Percentiles rank a stretch among this genome's conserved stretches.
These are phyloP conservation scores for Lactarius hengduanensis DNA, from an alignment of 768 basidiomycete species.

Conservation along the genomic window DNA sequence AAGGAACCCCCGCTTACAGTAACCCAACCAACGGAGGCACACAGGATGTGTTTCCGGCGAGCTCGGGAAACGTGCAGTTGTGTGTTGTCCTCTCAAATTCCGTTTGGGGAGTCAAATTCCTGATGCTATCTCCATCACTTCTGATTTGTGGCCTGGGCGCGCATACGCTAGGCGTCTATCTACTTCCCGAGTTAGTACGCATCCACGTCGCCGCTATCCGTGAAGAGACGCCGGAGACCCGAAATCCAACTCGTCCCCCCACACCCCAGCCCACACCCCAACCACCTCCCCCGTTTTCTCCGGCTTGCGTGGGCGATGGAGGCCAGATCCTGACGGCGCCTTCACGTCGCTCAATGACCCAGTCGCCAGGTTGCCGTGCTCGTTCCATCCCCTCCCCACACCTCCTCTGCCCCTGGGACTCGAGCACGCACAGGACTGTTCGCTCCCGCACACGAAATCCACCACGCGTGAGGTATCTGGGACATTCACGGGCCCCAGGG, in stretches of 20 bases:
- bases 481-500: constrained; percentile 36
- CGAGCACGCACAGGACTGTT: constrained; percentile 61
- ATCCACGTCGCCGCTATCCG: background rate
- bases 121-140: too few relatives aligned
- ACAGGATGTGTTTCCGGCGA: too few relatives aligned
- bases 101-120: background rate
- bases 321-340: constrained; percentile 58
- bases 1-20: too few relatives aligned
- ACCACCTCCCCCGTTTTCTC: constrained; percentile 3
- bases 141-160: background rate
- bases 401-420: constrained; percentile 29
- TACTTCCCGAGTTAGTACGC: background rate
- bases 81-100: background rate
- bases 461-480: constrained; percentile 31
- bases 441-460: constrained; percentile 64
- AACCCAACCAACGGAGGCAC: too few relatives aligned
- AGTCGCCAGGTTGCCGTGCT: constrained; percentile 89
- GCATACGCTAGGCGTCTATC: too few relatives aligned
- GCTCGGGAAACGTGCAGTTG: too few relatives aligned
- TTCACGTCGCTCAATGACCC: constrained; percentile 56
- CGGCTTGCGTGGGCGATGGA: constrained; percentile 15
- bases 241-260: constrained; percentile 54
- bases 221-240: background rate
- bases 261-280: constrained; percentile 48
- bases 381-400: constrained; percentile 97